Conservation (phyloP, 2,329 filamentous ascomycete genomes). For the Aspergillus intermedius region DNA sequence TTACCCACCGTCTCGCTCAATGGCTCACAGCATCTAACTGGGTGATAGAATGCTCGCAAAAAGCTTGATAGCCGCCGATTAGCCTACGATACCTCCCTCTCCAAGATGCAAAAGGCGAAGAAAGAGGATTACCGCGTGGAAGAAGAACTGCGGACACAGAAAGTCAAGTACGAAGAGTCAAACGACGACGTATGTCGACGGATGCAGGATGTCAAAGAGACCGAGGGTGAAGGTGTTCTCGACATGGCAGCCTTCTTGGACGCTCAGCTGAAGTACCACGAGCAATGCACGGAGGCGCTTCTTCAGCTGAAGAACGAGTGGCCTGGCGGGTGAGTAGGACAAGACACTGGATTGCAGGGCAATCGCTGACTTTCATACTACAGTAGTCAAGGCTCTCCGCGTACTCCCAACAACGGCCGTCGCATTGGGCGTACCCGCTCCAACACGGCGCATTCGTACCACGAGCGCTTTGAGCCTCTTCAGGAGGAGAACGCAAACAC, state of each 20-base stretch:
- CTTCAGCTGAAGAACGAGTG: slow-evolving; percentile 62
- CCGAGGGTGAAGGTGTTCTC: slow-evolving; percentile 73
- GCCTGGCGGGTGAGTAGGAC: slow-evolving; percentile 37
- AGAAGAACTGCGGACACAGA: slow-evolving; percentile 83
- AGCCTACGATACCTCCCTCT: slow-evolving; percentile 81
- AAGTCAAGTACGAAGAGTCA: slow-evolving; percentile 93
- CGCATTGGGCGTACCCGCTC: slow-evolving; percentile 51
- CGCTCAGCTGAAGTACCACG: slow-evolving; percentile 83
- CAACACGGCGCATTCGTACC: slow-evolving; percentile 59
- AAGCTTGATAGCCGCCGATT: slow-evolving; percentile 86
- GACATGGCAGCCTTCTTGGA: slow-evolving; percentile 80
- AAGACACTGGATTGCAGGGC: not conserved
- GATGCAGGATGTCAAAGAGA: slow-evolving; percentile 95
- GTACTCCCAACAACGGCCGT: slow-evolving; percentile 28
- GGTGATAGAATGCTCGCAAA: slow-evolving; percentile 65
- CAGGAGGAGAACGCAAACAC: slow-evolving; percentile 49
- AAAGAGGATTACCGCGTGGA: slow-evolving; percentile 89
- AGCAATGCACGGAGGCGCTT: slow-evolving; percentile 80
- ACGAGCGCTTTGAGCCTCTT: slow-evolving; percentile 51
- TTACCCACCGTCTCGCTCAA: slow-evolving; percentile 16
- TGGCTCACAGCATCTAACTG: not conserved
- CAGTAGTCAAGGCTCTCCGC: slow-evolving; percentile 18
- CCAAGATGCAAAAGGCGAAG: slow-evolving; percentile 89
- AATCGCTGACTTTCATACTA: slow-evolving; percentile 8
- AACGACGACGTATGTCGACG: slow-evolving; percentile 84